A percentile compares a stretch with the other conserved stretches of the same genome.
Conservation (phyloP, 2,329 filamentous ascomycete genomes). For the Cyphellophora attinorum region DNA sequence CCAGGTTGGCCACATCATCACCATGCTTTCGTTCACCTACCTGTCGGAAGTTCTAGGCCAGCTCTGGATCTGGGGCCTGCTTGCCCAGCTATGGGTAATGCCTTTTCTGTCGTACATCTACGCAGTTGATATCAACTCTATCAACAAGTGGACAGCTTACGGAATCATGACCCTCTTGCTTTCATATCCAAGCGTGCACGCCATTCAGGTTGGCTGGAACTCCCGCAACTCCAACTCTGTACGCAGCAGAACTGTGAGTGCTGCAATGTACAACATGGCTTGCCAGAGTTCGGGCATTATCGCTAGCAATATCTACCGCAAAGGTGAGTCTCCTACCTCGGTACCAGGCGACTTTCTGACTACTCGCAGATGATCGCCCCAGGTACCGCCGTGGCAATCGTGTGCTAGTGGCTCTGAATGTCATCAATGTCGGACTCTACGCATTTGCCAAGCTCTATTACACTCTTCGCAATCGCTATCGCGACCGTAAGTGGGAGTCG, state of each 20-base stretch:
- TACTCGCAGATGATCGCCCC: constrained; percentile 35
- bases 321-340: constrained; percentile 11
- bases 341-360: not conserved
- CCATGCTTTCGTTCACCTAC: constrained; percentile 24
- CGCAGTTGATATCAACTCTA: constrained; percentile 30
- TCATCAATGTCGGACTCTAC: constrained; percentile 21
- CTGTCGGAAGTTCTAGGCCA: constrained; percentile 30
- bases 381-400: constrained; percentile 46
- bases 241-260: constrained; percentile 38
- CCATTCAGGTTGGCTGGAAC: constrained; percentile 40
- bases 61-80: constrained; percentile 35
- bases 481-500: constrained; percentile 27
- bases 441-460: constrained; percentile 24
- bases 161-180: constrained; percentile 31
- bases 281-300: constrained; percentile 26
- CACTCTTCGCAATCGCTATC: constrained; percentile 20
- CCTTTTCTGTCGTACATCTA: constrained; percentile 43
- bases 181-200: constrained; percentile 42
- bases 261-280: constrained; percentile 43
- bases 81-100: constrained; percentile 42
- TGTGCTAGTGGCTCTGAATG: constrained; percentile 17
- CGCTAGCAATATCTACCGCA: constrained; percentile 25
- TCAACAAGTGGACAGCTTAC: constrained; percentile 31
- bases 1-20: constrained; percentile 46
- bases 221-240: constrained; percentile 40